Conservation (phyloP, 2,329 filamentous ascomycete species). For the Aotearoamyces nothofagi region DNA sequence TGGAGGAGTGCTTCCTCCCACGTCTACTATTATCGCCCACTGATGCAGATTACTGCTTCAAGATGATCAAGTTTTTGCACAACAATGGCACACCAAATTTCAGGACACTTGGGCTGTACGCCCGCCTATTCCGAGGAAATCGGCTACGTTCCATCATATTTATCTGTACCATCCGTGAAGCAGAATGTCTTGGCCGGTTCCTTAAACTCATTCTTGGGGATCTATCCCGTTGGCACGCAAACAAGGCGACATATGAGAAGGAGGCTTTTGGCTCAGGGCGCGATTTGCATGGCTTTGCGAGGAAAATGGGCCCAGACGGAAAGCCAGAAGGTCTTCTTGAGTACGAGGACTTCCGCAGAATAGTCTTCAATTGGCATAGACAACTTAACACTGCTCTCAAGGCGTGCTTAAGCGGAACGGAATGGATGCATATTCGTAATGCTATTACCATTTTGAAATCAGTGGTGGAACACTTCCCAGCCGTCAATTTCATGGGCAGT, state of each 20-base stretch:
- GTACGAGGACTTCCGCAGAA: constrained; percentile 72
- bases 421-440: constrained; percentile 98
- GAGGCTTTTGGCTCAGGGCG: constrained; percentile 56
- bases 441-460: constrained; percentile 79
- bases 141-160: constrained; percentile 73
- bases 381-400: constrained; percentile 68
- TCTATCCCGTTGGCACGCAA: constrained; percentile 69
- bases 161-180: constrained; percentile 77
- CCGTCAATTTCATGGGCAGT: constrained; percentile 74
- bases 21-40: constrained; percentile 69
- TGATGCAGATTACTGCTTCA: constrained; percentile 80
- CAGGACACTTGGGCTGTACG: constrained; percentile 69
- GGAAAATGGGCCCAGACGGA: constrained; percentile 52
- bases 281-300: constrained; percentile 65
- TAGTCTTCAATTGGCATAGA: constrained; percentile 84
- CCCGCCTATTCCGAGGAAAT: constrained; percentile 72
- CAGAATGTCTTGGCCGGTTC: constrained; percentile 86
- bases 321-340: constrained; percentile 60
- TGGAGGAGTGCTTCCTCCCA: constrained; percentile 89
- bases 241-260: constrained; percentile 63
- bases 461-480: constrained; percentile 70
- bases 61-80: constrained; percentile 78
- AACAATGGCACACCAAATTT: constrained; percentile 74
- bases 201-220: constrained; percentile 70
- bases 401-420: constrained; percentile 62